phyloP scores from a whole-genome alignment of 495 filamentous ascomycete species.

The Penicillium lividum region DNA sequence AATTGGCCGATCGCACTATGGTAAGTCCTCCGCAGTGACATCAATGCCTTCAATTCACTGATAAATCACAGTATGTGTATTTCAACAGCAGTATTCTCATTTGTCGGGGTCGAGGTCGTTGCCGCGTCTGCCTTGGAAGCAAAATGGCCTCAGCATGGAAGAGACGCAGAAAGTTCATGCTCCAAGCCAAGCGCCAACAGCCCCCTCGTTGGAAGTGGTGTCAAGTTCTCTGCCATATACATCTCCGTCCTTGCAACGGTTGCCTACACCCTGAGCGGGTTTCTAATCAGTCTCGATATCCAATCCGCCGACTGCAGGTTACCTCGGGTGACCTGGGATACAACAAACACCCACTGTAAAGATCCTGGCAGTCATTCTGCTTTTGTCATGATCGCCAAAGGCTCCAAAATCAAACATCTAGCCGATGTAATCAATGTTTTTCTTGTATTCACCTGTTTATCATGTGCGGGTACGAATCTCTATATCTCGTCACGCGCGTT shows the following conservation, averaged over 20 bases:
- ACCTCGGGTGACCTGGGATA: slow-evolving; percentile 28
- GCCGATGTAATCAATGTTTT: slow-evolving; percentile 39
- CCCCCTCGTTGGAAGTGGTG: slow-evolving; percentile 17
- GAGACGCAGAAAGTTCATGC: not conserved
- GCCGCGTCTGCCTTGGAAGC: slow-evolving; percentile 51
- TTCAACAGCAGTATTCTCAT: slow-evolving; percentile 46
- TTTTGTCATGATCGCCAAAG: slow-evolving; percentile 38
- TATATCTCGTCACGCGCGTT: slow-evolving; percentile 50
- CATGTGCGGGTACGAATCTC: slow-evolving; percentile 43
- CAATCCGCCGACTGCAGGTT: slow-evolving; percentile 37
- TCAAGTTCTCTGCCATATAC: slow-evolving; percentile 37
- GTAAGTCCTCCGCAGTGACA: slow-evolving; percentile 22
- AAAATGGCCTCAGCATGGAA: slow-evolving; percentile 2
- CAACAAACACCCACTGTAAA: not conserved
- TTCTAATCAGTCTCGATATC: slow-evolving; percentile 41
- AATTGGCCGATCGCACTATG: slow-evolving; percentile 35
- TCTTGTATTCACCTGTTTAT: slow-evolving; percentile 44
- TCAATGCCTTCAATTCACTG: slow-evolving; percentile 6
- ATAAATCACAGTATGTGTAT: slow-evolving; percentile 34
- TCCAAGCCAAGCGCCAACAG: slow-evolving; percentile 2
- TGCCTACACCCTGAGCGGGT: slow-evolving; percentile 13
- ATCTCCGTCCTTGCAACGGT: slow-evolving; percentile 28
- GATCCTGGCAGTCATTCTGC: slow-evolving; percentile 23
- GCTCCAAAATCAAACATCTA: slow-evolving; percentile 28
- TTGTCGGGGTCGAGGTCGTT: slow-evolving; percentile 46